A percentile compares a stretch with the other conserved stretches of the same genome.
These are phyloP conservation scores for Boletus calvinii DNA, from an alignment of 1,284 basidiomycete species.

Conservation along the genomic window DNA sequence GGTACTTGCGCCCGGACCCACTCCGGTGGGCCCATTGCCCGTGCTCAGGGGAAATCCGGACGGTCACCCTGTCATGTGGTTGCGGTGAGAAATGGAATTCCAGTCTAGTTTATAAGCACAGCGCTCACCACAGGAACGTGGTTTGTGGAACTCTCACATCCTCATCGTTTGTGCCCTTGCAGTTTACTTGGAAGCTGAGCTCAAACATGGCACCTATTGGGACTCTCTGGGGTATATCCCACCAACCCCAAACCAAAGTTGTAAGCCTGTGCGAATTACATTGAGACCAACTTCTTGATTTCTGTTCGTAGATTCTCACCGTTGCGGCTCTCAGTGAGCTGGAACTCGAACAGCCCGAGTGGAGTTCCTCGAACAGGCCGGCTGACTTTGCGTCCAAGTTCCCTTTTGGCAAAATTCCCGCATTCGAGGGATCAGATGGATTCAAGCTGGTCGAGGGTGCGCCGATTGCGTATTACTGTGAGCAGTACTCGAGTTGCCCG, in stretches of 20 bases:
- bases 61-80: too few relatives aligned
- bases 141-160: not conserved
- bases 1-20: too few relatives aligned
- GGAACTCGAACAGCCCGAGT: constrained; percentile 12
- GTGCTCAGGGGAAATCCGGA: too few relatives aligned
- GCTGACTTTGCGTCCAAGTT: constrained; percentile 45
- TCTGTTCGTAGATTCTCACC: constrained; percentile 3
- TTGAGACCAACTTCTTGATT: not conserved
- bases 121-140: not conserved
- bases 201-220: not conserved
- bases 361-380: constrained; percentile 33
- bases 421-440: constrained; percentile 50
- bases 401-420: constrained; percentile 48
- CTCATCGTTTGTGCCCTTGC: not conserved
- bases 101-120: too few relatives aligned
- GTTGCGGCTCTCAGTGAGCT: constrained; percentile 11
- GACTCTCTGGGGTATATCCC: not conserved
- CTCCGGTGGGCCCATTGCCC: too few relatives aligned
- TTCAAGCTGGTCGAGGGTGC: constrained; percentile 48
- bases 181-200: not conserved
- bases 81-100: too few relatives aligned
- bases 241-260: not conserved
- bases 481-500: not conserved
- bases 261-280: not conserved
- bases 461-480: constrained; percentile 57